Conservation (phyloP, 352 stramenopile species). For the Halophytophthora polymorphica region DNA sequence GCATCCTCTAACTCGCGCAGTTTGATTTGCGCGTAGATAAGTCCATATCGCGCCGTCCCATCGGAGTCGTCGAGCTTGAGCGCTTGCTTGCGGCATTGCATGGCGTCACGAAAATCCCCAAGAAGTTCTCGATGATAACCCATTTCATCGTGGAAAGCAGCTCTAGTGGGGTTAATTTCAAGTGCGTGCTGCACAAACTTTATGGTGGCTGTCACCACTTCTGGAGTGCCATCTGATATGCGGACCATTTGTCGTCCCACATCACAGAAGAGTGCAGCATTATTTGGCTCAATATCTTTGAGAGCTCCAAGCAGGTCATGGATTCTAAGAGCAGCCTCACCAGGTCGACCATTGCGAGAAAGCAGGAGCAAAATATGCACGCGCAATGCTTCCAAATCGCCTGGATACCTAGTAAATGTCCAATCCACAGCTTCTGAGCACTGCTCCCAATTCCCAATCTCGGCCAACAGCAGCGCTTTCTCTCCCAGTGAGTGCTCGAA, state of each 20-base stretch:
- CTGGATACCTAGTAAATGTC: slow-evolving; percentile 56
- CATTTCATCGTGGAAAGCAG: slow-evolving; percentile 64
- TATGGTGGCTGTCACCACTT: slow-evolving; percentile 73
- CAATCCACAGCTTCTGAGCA: slow-evolving; percentile 78
- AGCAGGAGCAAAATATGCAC: slow-evolving; percentile 66
- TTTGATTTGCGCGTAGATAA: slow-evolving; percentile 93
- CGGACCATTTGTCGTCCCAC: slow-evolving; percentile 58
- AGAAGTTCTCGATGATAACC: slow-evolving; percentile 77
- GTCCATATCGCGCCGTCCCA: slow-evolving; percentile 81
- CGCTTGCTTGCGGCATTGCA: slow-evolving; percentile 85
- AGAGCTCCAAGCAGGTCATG: slow-evolving; percentile 66
- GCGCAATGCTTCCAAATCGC: slow-evolving; percentile 70
- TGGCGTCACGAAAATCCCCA: slow-evolving; percentile 72
- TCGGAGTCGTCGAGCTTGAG: slow-evolving; percentile 87
- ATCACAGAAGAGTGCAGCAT: slow-evolving; percentile 64
- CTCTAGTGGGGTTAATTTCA: slow-evolving; percentile 54
- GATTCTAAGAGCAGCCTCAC: slow-evolving; percentile 54
- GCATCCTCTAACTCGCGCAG: slow-evolving; percentile 86
- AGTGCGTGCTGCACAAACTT: slow-evolving; percentile 68
- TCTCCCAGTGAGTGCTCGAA: slow-evolving; percentile 82
- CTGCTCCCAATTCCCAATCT: slow-evolving; percentile 86
- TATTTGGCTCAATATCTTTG: slow-evolving; percentile 65
- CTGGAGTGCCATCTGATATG: slow-evolving; percentile 57
- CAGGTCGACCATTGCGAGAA: slow-evolving; percentile 52
- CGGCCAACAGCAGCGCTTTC: slow-evolving; percentile 77